phyloP scores from a whole-genome alignment of 2,329 filamentous ascomycete species.

The Aspergillus ochraceus region DNA sequence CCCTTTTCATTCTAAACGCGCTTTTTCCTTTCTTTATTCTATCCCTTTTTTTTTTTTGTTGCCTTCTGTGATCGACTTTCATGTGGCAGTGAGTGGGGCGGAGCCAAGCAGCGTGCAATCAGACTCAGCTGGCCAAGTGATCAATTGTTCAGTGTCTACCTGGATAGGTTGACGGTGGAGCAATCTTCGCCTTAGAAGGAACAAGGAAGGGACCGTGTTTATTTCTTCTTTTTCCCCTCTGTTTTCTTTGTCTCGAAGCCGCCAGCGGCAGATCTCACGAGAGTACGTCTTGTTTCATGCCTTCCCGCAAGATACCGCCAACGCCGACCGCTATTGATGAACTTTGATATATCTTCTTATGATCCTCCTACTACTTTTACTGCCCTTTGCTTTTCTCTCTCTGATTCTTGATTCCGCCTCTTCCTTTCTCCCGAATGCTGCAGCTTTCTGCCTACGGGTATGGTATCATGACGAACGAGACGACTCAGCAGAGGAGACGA shows the following conservation, averaged over 20 bases:
- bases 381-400: constrained; percentile 6
- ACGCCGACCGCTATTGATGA: constrained; percentile 37
- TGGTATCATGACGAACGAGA: background rate
- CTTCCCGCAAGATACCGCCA: constrained; percentile 38
- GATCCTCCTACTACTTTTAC: constrained; percentile 7
- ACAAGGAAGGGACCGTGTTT: constrained; percentile 9
- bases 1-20: constrained; percentile 10
- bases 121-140: constrained; percentile 4
- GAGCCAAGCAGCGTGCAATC: constrained; percentile 6
- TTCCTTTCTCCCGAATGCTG: constrained; percentile 4
- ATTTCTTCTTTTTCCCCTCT: constrained; percentile 1
- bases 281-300: constrained; percentile 33
- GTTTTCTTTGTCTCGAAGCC: constrained; percentile 16
- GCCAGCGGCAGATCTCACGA: constrained; percentile 25
- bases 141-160: constrained; percentile 15
- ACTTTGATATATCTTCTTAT: constrained; percentile 23
- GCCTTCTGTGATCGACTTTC: constrained; percentile 13
- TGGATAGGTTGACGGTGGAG: constrained; percentile 12
- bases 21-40: constrained; percentile 8
- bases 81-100: constrained; percentile 14
- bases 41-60: constrained; percentile 16
- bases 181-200: constrained; percentile 9
- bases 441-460: background rate
- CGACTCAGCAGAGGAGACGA: background rate
- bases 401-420: constrained; percentile 3